Conservation (phyloP, 1,284 basidiomycete genomes). For the Thelephora terrestris region DNA sequence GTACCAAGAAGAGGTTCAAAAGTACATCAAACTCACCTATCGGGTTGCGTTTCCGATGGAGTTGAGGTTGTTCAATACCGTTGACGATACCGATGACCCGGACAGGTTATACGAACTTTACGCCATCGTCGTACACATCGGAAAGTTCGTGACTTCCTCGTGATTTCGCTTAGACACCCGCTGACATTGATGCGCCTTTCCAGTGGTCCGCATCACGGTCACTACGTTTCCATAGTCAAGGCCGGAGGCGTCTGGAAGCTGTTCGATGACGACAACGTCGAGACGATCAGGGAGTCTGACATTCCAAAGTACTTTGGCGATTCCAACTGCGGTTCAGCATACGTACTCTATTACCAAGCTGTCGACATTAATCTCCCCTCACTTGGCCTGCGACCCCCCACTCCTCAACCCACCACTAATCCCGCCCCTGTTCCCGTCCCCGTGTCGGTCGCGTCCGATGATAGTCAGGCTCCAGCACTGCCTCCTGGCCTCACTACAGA, state of each 20-base stretch:
- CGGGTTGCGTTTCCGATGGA: slow-evolving; percentile 94
- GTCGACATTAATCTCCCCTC: slow-evolving; percentile 68
- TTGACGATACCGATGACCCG: slow-evolving; percentile 86
- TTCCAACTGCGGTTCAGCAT: slow-evolving; percentile 80
- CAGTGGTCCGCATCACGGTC: slow-evolving; percentile 93
- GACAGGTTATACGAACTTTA: slow-evolving; percentile 89
- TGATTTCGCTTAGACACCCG: not conserved
- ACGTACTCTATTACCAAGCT: slow-evolving; percentile 97
- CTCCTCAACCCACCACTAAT: slow-evolving; percentile 12
- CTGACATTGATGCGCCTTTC: slow-evolving; percentile 8
- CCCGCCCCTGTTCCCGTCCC: slow-evolving; percentile 17
- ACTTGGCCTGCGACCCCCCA: slow-evolving; percentile 47
- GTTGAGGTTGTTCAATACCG: slow-evolving; percentile 92
- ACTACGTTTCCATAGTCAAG: slow-evolving; percentile 94
- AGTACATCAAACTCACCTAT: slow-evolving; percentile 91
- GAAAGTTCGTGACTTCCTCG: slow-evolving; percentile 56
- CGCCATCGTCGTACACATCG: slow-evolving; percentile 95
- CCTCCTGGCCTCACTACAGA: slow-evolving; percentile 46
- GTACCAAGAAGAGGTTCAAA: slow-evolving; percentile 83
- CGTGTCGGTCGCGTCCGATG: slow-evolving; percentile 9
- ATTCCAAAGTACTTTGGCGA: slow-evolving; percentile 95
- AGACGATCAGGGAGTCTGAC: slow-evolving; percentile 79
- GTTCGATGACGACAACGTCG: slow-evolving; percentile 93
- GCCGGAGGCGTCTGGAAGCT: slow-evolving; percentile 81
- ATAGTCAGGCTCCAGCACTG: slow-evolving; percentile 21